Evolutionary conservation across 495 filamentous ascomycete species (phyloP), one percentile per base, ranked within the genome.

Genomic region (Thermothielavioides terrestris): DNA sequence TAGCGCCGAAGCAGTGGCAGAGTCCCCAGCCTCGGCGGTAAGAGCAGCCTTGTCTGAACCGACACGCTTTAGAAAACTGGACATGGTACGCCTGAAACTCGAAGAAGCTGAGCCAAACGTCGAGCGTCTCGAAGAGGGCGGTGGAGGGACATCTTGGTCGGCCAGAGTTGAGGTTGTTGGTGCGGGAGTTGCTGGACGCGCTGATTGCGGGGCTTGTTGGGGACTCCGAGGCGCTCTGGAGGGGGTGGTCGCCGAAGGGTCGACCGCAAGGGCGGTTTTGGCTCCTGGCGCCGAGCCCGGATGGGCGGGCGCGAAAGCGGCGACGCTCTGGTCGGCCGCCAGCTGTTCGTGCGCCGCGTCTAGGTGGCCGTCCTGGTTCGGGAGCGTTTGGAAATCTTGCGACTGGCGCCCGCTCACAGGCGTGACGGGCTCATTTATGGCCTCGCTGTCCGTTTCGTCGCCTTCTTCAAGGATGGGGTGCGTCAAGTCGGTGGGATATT

Each of bases 401-500:
- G 71, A 75, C 50, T 72, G 70, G 52, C 72, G 72, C 49, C 68
- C 67, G 60, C 73, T 76, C 25, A 71, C 62, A 21, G 73, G 73
- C 3, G 73, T 76, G 53, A 66, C 64, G 35, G 73, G 73, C 40
- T 76, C 73, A 58, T 69, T 74, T 30, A 63, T 46, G 22, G 65
- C 65, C 36, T 76, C 73, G 52, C 70, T 73, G 32, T 70, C 64
- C 3, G 73, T 69, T 57, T 76, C 72, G 57, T 72, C 69, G 52
- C 66, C 63, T 46, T 73, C 72, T 60, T 76, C 73, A 52, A 69
- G 62, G 44, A 74, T 74, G 37, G 71, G 61, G 26, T 53, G 57
- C 14, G 67, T 55, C 8, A 70, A 58, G 18, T 76, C 71, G 51
- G 63, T 69, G 15, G 71, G 60, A 47, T 61, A 68, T 36, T 72